Conservation (phyloP, 2,329 filamentous ascomycete genomes). For the Gnomoniopsis smithogilvyi region DNA sequence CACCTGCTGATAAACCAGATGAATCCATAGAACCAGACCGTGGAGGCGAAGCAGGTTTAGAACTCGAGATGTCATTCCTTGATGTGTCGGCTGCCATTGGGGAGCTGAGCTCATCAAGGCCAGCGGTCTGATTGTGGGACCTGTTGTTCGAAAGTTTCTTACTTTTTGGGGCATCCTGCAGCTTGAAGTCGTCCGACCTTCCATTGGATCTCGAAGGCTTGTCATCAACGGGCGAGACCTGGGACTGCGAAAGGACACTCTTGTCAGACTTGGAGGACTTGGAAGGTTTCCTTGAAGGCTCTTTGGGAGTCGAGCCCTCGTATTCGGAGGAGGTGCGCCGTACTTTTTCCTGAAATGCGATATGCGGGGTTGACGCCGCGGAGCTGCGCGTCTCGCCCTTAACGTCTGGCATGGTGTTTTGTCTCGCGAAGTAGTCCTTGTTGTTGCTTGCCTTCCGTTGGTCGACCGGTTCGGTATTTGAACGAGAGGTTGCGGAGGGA, state of each 20-base stretch:
- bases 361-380: conserved; percentile 71
- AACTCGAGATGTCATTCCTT: conserved; percentile 32
- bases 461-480: conserved; percentile 48
- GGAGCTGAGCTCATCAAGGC: conserved; percentile 34
- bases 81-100: conserved; percentile 33
- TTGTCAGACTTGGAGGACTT: conserved; percentile 38
- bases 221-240: conserved; percentile 36
- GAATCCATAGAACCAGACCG: conserved; percentile 32
- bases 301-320: conserved; percentile 50
- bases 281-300: conserved; percentile 44
- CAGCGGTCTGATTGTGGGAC: conserved; percentile 41
- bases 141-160: conserved; percentile 44
- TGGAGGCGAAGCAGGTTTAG: conserved; percentile 31
- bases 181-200: conserved; percentile 63
- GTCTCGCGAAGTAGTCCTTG: conserved; percentile 59
- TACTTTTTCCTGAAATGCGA: conserved; percentile 84
- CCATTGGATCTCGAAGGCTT: conserved; percentile 35
- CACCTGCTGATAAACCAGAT: conserved; percentile 46
- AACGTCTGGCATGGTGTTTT: conserved; percentile 37
- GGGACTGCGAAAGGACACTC: conserved; percentile 26
- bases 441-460: conserved; percentile 43
- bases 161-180: conserved; percentile 76
- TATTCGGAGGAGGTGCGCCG: conserved; percentile 62
- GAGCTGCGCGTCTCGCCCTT: conserved; percentile 38
- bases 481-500: conserved; percentile 50